Evolutionary conservation across 2,329 filamentous ascomycete species (phyloP), one percentile per base, ranked within the genome.

Genomic region (Claviceps pazoutovae): DNA sequence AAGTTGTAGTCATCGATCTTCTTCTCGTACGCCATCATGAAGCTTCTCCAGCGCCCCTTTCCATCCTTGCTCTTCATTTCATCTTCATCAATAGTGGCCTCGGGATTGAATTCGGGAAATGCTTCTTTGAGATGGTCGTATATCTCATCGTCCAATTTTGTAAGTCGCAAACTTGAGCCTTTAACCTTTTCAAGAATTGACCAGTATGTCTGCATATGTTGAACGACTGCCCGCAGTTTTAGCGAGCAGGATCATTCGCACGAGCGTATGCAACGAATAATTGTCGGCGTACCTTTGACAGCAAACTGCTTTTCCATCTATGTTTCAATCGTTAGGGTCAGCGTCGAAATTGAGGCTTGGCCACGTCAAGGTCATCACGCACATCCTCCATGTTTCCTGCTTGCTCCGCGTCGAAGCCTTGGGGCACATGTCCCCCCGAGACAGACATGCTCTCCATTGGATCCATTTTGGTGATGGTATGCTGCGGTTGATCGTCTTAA

Each of bases 281-380:
- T 43, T n/a, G 2, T 17, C 14, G 2, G 21, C 64, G 46, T 62
- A 88, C 86, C 86, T 76, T 97, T 97, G 62, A 98, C 93, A 34
- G 93, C 93, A 64, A 98, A 98, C 70, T 97, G 93, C 78, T 96
- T 95, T 79, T 98, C 93, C 67, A 98, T 96, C 87, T 95, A 19
- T 6, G 39, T 17, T 39, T 14, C 41, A 14, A 23, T 30, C 3
- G 19, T 16, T 11, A 13, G 14, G 5, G 7, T 48, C 36, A 46
- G 44, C 21, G n/a, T 17, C 11, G 43, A 23, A n/a, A 16, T 7
- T 11, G 38, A 21, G 5, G 34, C 34, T 47, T 36, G 38, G 26
- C 14, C 17, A 46, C n/a, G 21, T 17, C 14, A 34, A 19, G 2
- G 14, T 21, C 42, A 37, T 17, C 44, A 68, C 83, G 59, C 60